These are phyloP conservation scores for Oehlia diaphana DNA, from an alignment of 192 early-diverging fungal genomes.

Conservation along the genomic window DNA sequence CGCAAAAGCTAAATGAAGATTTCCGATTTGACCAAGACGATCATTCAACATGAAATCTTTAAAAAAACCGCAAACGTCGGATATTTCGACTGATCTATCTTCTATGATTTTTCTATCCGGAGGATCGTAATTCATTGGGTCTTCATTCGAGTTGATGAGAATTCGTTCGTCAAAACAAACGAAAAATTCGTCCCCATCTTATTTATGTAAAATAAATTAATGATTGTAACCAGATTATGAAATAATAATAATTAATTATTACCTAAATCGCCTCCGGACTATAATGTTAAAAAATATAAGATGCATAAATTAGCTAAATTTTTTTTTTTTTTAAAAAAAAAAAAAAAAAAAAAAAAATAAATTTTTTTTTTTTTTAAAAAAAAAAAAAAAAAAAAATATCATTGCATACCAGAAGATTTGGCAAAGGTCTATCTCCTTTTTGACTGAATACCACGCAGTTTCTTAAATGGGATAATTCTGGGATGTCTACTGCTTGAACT, in stretches of 20 bases:
- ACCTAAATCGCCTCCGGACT: constrained; percentile 17
- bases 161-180: constrained; percentile 53
- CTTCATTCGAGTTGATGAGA: constrained; percentile 34
- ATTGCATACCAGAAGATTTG: constrained; percentile 73
- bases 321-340: no score
- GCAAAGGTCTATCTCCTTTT: constrained; percentile 62
- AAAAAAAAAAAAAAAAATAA: constrained; percentile 35
- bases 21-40: constrained; percentile 67
- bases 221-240: background rate
- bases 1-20: constrained; percentile 64
- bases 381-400: constrained; percentile 52
- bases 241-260: background rate
- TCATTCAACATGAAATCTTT: constrained; percentile 65
- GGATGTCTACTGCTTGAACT: constrained; percentile 53
- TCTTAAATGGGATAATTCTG: constrained; percentile 43
- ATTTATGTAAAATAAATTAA: background rate
- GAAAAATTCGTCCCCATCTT: constrained; percentile 24
- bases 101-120: constrained; percentile 31
- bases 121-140: constrained; percentile 54
- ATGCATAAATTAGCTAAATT: background rate
- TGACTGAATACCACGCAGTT: constrained; percentile 77
- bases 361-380: no score
- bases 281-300: background rate
- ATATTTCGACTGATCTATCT: constrained; percentile 43
- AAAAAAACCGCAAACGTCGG: constrained; percentile 59